These are phyloP conservation scores for Quambalaria eucalypti DNA, from an alignment of 1,284 basidiomycete genomes.

Conservation along the genomic window DNA sequence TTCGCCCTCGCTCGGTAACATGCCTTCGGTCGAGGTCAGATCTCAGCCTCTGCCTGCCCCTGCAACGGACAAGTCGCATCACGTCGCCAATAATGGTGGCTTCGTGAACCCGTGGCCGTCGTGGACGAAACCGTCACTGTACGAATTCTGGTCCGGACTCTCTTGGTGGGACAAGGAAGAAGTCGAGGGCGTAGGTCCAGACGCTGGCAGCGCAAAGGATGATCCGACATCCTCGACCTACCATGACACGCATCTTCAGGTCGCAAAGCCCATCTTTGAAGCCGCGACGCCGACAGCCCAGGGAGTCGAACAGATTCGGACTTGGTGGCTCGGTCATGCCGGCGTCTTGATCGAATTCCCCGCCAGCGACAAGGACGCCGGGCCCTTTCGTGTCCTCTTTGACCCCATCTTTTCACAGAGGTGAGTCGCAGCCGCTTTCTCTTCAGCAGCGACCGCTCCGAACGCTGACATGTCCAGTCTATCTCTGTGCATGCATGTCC, in stretches of 20 bases:
- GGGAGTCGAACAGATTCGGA: no score
- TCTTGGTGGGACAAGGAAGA: background rate
- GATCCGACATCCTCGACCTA: no score
- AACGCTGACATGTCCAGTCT: background rate
- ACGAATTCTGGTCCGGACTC: slow-evolving; percentile 9
- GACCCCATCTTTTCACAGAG: slow-evolving; percentile 43
- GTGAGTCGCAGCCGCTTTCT: slow-evolving; percentile 3
- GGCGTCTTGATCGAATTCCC: slow-evolving; percentile 31
- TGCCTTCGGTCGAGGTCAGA: no score
- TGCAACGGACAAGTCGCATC: background rate
- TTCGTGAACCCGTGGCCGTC: background rate
- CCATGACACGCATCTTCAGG: background rate
- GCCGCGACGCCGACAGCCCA: no score
- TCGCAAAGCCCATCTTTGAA: background rate
- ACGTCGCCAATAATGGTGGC: background rate
- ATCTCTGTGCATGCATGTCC: background rate
- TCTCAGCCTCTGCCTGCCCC: no score
- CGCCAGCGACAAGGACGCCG: background rate
- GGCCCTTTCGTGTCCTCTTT: slow-evolving; percentile 30
- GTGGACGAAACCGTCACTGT: background rate
- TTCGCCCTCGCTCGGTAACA: no score
- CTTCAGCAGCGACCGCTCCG: background rate
- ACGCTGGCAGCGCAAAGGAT: no score
- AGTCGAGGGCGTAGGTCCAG: background rate
- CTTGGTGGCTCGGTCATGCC: slow-evolving; percentile 43